Base-by-base conservation (phyloP, 257 asterid genomes). In the Lycium barbarum region DNA sequence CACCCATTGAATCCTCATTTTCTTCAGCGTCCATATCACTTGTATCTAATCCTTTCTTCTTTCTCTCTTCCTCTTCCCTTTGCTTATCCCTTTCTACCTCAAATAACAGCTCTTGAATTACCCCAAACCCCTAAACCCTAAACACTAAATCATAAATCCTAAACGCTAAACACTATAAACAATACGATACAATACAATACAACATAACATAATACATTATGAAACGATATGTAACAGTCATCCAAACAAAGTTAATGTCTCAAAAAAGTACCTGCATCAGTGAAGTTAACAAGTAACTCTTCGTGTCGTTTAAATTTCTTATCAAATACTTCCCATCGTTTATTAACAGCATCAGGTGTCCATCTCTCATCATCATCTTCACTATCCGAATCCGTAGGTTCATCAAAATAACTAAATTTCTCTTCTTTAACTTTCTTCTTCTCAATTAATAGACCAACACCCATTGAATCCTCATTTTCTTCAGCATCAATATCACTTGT, bases 371-470 rank as follows among this genome's bases (percentile, higher is more conserved):
- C 98, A 6, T 90, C 92, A 20, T 89, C 94, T 15, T 96, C 99
- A 0, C 95, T 86, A 45, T 94, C 99, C 2, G 99, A 94, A 79
- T 96, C 98, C 15, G 92, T 93, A 12, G 81, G 78, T 90, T 93
- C 98, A 89, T 93, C 97, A 45, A 86, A 87, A 57, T 73, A 53
- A 11, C 78, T 36, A 15, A 85, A 70, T 2, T 84, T 91, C 20
- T 84, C 89, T 36, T 87, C 91, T 73, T 90, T 91, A 7, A 80
- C 70, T 79, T 88, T 89, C 91, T 84, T 88, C 88, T 76, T 93
- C 86, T 90, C 91, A 33, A 86, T 88, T 74, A 89, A 67, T 13
- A 91, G 88, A 11, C 84, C 89, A 8, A 90, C 89, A 12, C 93
- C 93, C 88, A 89, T 68, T 83, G 61, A 90, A 82, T 94, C 97